Evolutionary conservation across 2,329 filamentous ascomycete genomes (phyloP).

Genomic region (Aspergillus sp.): DNA sequence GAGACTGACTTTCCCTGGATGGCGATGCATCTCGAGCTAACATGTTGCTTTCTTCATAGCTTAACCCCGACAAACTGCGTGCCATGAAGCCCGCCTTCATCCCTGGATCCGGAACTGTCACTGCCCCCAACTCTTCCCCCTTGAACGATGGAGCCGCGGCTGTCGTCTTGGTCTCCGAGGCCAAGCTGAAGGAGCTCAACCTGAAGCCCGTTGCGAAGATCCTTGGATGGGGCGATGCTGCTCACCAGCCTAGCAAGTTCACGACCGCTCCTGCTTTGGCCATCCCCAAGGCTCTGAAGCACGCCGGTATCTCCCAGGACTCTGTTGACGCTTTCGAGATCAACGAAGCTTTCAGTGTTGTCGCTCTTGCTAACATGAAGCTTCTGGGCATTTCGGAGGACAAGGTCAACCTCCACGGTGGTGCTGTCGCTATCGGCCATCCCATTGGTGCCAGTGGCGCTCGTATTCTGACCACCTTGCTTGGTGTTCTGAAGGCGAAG

Average conservation of each 20-base stretch:
- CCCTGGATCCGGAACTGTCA: constrained; percentile 77
- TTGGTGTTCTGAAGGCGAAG: constrained; percentile 85
- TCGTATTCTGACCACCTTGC: constrained; percentile 85
- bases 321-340: constrained; percentile 95
- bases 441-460: constrained; percentile 92
- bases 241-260: constrained; percentile 88
- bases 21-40: too few species aligned
- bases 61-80: constrained; percentile 79
- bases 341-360: constrained; percentile 98
- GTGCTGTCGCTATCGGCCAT: constrained; percentile 93
- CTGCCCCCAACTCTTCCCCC: constrained; percentile 92
- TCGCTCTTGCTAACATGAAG: constrained; percentile 95
- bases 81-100: constrained; percentile 82
- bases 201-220: constrained; percentile 95
- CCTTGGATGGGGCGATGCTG: constrained; percentile 94
- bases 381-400: constrained; percentile 74
- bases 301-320: constrained; percentile 76
- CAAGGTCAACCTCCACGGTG: constrained; percentile 93
- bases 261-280: constrained; percentile 90
- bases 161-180: constrained; percentile 89
- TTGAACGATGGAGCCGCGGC: constrained; percentile 94
- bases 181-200: constrained; percentile 86
- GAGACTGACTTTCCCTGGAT: too few species aligned
- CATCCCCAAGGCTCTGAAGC: constrained; percentile 95
- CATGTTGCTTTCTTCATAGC: constrained; percentile 31